phyloP scores from a whole-genome alignment of 148 eudicot species.

The Polygonum aviculare region DNA sequence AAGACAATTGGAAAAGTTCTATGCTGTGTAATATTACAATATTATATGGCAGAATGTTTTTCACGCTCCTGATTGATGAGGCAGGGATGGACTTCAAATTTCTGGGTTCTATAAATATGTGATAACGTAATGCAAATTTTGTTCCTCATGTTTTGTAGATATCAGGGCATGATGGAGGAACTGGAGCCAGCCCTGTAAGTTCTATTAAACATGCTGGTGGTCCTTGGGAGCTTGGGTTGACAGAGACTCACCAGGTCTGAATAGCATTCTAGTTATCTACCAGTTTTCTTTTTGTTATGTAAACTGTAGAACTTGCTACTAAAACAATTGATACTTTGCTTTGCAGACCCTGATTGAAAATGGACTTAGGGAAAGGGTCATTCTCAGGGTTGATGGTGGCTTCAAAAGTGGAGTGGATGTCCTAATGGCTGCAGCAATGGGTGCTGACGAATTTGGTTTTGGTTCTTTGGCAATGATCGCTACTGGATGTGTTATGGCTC shows the following conservation, averaged over 20 bases:
- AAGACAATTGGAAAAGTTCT: neutral
- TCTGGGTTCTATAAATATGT: neutral
- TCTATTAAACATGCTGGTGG: slow-evolving; percentile 99
- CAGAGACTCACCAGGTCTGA: slow-evolving; percentile 93
- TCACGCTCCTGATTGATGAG: neutral
- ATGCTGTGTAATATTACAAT: neutral
- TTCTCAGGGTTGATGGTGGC: slow-evolving; percentile 97
- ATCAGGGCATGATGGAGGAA: slow-evolving; percentile 99
- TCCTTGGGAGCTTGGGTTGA: slow-evolving; percentile 99
- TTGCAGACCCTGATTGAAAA: slow-evolving; percentile 69
- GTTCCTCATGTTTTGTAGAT: slow-evolving; percentile 40
- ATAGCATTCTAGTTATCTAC: slow-evolving; percentile 10
- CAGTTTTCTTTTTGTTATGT: neutral
- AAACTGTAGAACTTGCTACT: slow-evolving; percentile 5
- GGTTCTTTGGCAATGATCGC: slow-evolving; percentile 99
- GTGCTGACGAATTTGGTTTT: slow-evolving; percentile 98
- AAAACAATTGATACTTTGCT: neutral
- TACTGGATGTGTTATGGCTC: slow-evolving; percentile 99
- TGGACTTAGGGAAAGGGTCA: slow-evolving; percentile 96
- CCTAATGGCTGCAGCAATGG: slow-evolving; percentile 98
- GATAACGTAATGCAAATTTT: neutral
- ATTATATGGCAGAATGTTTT: neutral
- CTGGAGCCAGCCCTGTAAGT: slow-evolving; percentile 98
- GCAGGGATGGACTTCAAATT: slow-evolving; percentile 1
- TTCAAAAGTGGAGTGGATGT: slow-evolving; percentile 99